phyloP scores from a whole-genome alignment of 768 basidiomycete genomes.

The Ramaria rubella region DNA sequence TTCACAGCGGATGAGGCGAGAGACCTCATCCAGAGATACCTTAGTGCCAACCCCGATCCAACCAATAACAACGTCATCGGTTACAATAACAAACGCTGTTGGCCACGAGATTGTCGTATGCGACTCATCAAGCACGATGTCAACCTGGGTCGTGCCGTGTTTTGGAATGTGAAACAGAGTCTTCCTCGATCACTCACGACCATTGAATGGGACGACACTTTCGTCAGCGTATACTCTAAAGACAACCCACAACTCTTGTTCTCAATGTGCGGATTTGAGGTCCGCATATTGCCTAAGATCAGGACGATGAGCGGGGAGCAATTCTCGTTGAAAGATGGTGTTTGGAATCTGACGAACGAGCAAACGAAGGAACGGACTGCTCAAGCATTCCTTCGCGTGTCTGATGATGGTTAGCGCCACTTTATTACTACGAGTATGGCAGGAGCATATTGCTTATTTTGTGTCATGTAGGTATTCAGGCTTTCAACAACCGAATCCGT shows the following conservation, averaged over 20 bases:
- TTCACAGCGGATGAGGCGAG: slow-evolving; percentile 97
- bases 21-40: slow-evolving; percentile 95
- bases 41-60: slow-evolving; percentile 95
- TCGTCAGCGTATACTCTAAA: slow-evolving; percentile 94
- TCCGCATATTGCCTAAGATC: slow-evolving; percentile 95
- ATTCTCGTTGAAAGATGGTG: slow-evolving; percentile 92
- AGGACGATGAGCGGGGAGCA: slow-evolving; percentile 94
- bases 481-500: slow-evolving; percentile 96
- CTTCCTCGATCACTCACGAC: slow-evolving; percentile 93
- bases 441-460: slow-evolving; percentile 3
- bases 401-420: slow-evolving; percentile 66
- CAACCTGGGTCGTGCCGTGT: slow-evolving; percentile 95
- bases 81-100: slow-evolving; percentile 98
- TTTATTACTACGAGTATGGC: slow-evolving; percentile 2
- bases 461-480: slow-evolving; percentile 62
- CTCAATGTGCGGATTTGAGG: slow-evolving; percentile 98
- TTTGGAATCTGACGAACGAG: slow-evolving; percentile 96
- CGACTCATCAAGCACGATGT: slow-evolving; percentile 98
- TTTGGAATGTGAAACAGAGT: slow-evolving; percentile 99
- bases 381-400: slow-evolving; percentile 95
- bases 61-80: slow-evolving; percentile 99
- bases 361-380: slow-evolving; percentile 97
- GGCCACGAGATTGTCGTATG: slow-evolving; percentile 99
- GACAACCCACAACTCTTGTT: slow-evolving; percentile 97
- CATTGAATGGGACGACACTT: slow-evolving; percentile 99